Conservation (phyloP, 129 eudicot species). For the Flaveria trinervia region DNA sequence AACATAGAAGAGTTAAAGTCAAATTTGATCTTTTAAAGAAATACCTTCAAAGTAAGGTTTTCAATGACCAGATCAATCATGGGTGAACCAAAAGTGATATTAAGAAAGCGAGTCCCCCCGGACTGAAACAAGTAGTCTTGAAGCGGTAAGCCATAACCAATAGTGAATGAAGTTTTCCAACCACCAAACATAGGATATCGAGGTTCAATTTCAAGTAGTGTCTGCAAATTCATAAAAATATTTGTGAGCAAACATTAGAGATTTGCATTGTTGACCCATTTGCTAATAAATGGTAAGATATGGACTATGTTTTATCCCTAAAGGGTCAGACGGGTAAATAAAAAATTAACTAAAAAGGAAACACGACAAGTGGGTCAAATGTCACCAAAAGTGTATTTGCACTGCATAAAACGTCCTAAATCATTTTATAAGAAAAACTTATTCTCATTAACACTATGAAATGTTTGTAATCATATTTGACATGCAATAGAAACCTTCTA, state of each 20-base stretch:
- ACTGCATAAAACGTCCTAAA: slow-evolving; percentile 4
- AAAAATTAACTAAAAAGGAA: background rate
- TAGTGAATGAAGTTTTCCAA: slow-evolving; percentile 92
- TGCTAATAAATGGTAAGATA: background rate
- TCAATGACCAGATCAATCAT: slow-evolving; percentile 71
- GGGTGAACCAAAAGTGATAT: slow-evolving; percentile 80
- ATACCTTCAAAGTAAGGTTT: slow-evolving; percentile 84
- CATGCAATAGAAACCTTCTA: background rate
- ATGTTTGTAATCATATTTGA: slow-evolving; percentile 1
- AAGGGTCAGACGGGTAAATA: background rate
- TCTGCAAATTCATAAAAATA: slow-evolving; percentile 53
- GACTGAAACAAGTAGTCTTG: slow-evolving; percentile 76
- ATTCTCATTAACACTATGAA: background rate
- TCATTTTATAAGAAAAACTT: background rate
- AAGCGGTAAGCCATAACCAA: slow-evolving; percentile 93
- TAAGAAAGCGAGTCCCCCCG: slow-evolving; percentile 70
- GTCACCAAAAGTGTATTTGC: background rate
- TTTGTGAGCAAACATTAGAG: slow-evolving; percentile 19
- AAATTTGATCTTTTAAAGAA: slow-evolving; percentile 13
- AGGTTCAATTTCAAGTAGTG: slow-evolving; percentile 88
- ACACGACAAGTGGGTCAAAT: background rate
- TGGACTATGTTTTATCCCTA: background rate
- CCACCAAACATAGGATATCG: slow-evolving; percentile 98
- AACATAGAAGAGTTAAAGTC: background rate
- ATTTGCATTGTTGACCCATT: background rate